Percentiles rank a stretch among this genome's conserved stretches.
Conservation (phyloP, 1,284 basidiomycete genomes). For the Chondrostereum purpureum region DNA sequence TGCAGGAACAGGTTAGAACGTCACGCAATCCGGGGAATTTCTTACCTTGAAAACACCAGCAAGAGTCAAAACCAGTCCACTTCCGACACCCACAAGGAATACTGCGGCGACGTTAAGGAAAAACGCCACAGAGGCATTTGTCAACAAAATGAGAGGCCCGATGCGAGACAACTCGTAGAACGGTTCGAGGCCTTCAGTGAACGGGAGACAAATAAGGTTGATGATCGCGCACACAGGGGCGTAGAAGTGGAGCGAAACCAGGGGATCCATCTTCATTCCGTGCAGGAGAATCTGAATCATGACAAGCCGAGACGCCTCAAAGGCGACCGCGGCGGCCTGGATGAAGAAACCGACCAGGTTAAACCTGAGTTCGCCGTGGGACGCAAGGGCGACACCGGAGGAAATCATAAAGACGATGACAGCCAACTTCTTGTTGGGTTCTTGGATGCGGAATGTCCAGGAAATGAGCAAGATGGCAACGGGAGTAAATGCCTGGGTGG, state of each 20-base stretch:
- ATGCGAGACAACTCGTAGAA: conserved; percentile 72
- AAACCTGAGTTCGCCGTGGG: conserved; percentile 84
- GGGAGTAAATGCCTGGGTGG: conserved; percentile 81
- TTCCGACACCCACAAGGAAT: conserved; percentile 86
- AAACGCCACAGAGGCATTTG: conserved; percentile 88
- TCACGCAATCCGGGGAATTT: conserved; percentile 1
- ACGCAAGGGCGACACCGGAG: conserved; percentile 81
- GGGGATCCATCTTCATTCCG: conserved; percentile 95
- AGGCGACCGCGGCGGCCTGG: conserved; percentile 77
- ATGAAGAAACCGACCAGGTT: conserved; percentile 83
- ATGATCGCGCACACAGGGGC: conserved; percentile 92
- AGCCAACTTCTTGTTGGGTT: conserved; percentile 76
- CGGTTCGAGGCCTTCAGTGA: conserved; percentile 86
- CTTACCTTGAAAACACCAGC: conserved; percentile 90
- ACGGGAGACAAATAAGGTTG: conserved; percentile 79
- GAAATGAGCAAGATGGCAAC: conserved; percentile 95
- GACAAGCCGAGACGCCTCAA: conserved; percentile 87
- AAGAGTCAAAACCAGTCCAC: conserved; percentile 85
- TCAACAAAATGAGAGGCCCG: conserved; percentile 73
- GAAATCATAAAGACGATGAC: conserved; percentile 92
- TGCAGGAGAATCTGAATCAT: conserved; percentile 96
- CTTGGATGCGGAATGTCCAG: conserved; percentile 84
- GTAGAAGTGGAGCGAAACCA: conserved; percentile 94
- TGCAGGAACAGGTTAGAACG: conserved; percentile 20
- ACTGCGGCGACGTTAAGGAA: conserved; percentile 91